phyloP scores from a whole-genome alignment of 352 stramenopile genomes.

The Chrysophaeum taylorii region DNA sequence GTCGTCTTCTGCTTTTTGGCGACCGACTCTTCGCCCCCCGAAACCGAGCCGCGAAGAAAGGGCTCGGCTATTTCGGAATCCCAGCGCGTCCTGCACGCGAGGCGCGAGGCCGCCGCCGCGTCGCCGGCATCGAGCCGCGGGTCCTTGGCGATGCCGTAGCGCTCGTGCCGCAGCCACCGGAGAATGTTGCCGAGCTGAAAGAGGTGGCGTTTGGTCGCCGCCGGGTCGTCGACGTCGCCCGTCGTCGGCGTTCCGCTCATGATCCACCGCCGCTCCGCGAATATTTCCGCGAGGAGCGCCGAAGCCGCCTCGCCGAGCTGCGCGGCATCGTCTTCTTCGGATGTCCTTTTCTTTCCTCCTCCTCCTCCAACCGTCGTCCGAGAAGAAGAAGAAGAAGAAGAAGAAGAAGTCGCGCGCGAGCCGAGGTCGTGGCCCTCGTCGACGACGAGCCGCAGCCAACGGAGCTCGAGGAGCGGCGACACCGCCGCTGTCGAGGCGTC shows the following conservation, averaged over 20 bases:
- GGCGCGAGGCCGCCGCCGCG: neutral
- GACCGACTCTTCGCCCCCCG: neutral
- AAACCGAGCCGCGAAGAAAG: constrained; percentile 22
- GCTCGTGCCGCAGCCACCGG: constrained; percentile 68
- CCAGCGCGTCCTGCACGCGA: neutral
- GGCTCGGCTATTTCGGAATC: neutral
- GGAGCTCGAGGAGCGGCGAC: constrained; percentile 41
- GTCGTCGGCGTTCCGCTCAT: constrained; percentile 84
- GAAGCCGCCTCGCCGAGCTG: constrained; percentile 40
- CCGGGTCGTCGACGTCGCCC: constrained; percentile 65
- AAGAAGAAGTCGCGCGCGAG: constrained; percentile 25
- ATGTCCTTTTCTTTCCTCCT: constrained; percentile 19
- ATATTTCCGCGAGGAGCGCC: constrained; percentile 62
- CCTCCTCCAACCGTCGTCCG: too few species aligned
- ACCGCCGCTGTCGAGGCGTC: neutral
- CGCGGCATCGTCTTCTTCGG: constrained; percentile 39
- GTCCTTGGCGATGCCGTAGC: constrained; percentile 52
- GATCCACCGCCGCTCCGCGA: constrained; percentile 73
- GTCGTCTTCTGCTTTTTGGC: neutral
- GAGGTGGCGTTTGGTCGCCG: constrained; percentile 42
- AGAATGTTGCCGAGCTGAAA: constrained; percentile 74
- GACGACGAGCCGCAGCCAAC: constrained; percentile 74
- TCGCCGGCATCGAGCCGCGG: neutral
- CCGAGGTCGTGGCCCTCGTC: constrained; percentile 87
- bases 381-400: too few species aligned